Evolutionary conservation across 257 asterid genomes (phyloP), one percentile per base, ranked within the genome.

Genomic region (Solanum chmielewskii): DNA sequence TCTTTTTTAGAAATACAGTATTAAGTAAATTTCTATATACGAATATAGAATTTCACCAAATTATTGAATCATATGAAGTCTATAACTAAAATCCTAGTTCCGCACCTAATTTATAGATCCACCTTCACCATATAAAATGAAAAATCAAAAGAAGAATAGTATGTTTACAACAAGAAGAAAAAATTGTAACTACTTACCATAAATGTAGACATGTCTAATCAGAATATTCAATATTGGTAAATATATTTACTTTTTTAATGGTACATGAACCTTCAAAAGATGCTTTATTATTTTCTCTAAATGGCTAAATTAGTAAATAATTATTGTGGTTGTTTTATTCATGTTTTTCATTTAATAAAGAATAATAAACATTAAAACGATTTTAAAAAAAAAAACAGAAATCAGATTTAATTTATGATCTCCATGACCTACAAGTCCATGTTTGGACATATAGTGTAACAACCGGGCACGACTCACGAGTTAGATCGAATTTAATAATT

Each of bases 251-350:
- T 23, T 74, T 37, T 39, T 74, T 73, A 37, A 35, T 35, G 42
- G 52, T 37, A 74, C 31, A 21, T 74, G 33, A 74, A 74, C 52
- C 52, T 74, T 37, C 82, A 74, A 74, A 74, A 37, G 52, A 74
- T 39, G 82, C 82, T 4, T 4, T 64, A 74, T 11, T 21, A 10
- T 73, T 35, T 45, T 7, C 33, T 25, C 35, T 11, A 42, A 44
- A 44, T 27, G 60, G 39, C 62, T 77, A 42, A 7, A 11, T 7
- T n/a, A 45, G 25, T 25, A 14, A n/a, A 56, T 56, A 56, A 18
- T 80, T 18, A 25, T 2, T 27, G 27, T 45, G 83, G 25, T 77
- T 77, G 62, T 77, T 77, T 25, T 25, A 8, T 42, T 80, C 20
- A 47, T 45, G 21, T 27, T 47, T 27, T 80, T 80, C 66, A 47